Conservation (phyloP, 1,139 yeast genomes). For the Lipomyces yarrowii region DNA sequence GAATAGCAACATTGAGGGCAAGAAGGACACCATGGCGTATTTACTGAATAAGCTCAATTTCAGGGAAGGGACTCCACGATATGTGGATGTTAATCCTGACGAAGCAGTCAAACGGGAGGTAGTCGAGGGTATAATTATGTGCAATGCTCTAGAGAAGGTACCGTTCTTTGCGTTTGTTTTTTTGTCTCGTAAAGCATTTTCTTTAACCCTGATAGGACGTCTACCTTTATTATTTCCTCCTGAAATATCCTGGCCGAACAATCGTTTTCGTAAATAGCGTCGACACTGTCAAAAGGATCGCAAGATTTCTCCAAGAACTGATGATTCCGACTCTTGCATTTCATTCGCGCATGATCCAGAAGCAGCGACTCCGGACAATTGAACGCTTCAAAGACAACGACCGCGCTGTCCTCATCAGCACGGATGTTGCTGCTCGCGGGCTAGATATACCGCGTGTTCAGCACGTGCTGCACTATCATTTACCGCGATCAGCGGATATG, state of each 20-base stretch:
- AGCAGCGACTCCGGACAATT: conserved; percentile 81
- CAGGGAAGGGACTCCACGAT: conserved; percentile 50
- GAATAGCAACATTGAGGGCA: conserved; percentile 34
- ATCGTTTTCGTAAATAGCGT: conserved; percentile 92
- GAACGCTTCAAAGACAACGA: conserved; percentile 58
- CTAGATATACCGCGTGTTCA: conserved; percentile 88
- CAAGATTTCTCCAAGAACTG: conserved; percentile 71
- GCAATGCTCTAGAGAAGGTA: conserved; percentile 79
- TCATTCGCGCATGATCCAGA: conserved; percentile 94
- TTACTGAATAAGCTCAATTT: conserved; percentile 45
- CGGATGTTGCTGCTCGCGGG: conserved; percentile 99
- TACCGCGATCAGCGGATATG: conserved; percentile 92
- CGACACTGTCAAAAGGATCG: conserved; percentile 85
- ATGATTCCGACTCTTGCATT: conserved; percentile 75
- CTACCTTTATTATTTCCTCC: conserved; percentile 81
- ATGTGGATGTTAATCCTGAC: conserved; percentile 86
- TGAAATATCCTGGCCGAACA: conserved; percentile 87
- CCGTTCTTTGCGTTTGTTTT: background rate
- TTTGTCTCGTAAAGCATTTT: background rate
- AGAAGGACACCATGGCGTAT: conserved; percentile 44
- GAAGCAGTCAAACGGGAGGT: conserved; percentile 75
- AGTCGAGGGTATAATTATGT: conserved; percentile 86
- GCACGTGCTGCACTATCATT: conserved; percentile 94
- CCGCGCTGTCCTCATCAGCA: conserved; percentile 76
- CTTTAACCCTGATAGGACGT: conserved; percentile 52